Conservation (phyloP, 495 filamentous ascomycete genomes). For the Apiosordaria backusii region DNA sequence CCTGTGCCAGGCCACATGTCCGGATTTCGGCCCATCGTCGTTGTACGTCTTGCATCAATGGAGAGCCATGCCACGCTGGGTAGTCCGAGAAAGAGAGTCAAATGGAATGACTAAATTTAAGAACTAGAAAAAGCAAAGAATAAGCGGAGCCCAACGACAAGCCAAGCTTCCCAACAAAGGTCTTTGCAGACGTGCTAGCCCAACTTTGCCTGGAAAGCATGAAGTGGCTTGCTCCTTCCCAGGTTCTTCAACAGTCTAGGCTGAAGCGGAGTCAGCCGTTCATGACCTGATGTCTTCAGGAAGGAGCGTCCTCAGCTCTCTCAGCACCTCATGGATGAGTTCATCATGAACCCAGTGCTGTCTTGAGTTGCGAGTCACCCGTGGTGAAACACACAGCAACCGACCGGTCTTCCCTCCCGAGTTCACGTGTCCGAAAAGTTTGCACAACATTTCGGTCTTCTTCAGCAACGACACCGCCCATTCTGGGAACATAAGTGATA, state of each 20-base stretch:
- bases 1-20: not conserved
- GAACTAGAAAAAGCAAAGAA: not conserved
- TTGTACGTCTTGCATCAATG: not conserved
- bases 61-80: not conserved
- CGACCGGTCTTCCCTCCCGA: not conserved
- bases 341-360: no score
- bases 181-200: not conserved
- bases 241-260: not conserved
- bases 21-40: not conserved
- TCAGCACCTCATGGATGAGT: no score
- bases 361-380: not conserved
- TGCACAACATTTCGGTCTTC: not conserved
- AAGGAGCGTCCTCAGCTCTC: not conserved
- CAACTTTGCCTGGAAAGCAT: not conserved
- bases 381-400: not conserved
- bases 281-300: no score
- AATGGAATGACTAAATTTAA: not conserved
- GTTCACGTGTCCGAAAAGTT: not conserved
- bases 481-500: not conserved
- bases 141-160: not conserved
- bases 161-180: not conserved
- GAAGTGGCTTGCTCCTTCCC: not conserved
- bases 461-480: not conserved
- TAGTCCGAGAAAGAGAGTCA: no score
- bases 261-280: not conserved